phyloP scores from a whole-genome alignment of 2,329 filamentous ascomycete genomes.

The Bipolaris sorokiniana region DNA sequence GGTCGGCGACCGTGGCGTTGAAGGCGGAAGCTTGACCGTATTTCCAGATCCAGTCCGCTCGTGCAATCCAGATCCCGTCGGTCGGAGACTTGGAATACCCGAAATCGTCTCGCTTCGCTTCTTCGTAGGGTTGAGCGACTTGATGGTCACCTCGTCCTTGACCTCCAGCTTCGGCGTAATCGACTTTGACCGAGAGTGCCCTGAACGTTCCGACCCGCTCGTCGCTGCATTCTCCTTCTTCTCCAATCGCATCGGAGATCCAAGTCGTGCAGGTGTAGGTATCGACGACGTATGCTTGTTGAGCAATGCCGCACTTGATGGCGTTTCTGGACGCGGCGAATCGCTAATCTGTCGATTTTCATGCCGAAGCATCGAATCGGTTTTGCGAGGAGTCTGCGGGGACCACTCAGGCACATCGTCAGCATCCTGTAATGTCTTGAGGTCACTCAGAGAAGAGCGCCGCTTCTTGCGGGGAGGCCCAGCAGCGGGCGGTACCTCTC shows the following conservation, averaged over 20 bases:
- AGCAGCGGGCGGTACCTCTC: conserved; percentile 51
- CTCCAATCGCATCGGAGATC: conserved; percentile 53
- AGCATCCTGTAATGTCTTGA: conserved; percentile 71
- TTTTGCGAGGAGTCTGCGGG: conserved; percentile 45
- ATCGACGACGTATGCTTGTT: conserved; percentile 49
- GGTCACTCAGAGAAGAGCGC: conserved; percentile 88
- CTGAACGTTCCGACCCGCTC: conserved; percentile 30
- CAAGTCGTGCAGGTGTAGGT: conserved; percentile 50
- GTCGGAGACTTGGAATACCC: conserved; percentile 58
- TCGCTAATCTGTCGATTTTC: conserved; percentile 35
- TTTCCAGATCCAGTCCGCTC: conserved; percentile 59
- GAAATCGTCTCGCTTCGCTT: conserved; percentile 55
- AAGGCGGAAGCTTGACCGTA: conserved; percentile 64
- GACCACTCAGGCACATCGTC: conserved; percentile 51
- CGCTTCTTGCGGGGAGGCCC: conserved; percentile 69
- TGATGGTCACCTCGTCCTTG: conserved; percentile 48
- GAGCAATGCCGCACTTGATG: conserved; percentile 35
- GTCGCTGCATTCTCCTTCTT: conserved; percentile 49
- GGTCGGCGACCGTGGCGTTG: conserved; percentile 39
- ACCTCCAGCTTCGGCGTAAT: conserved; percentile 25
- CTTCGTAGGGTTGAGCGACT: conserved; percentile 50
- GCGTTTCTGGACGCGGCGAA: conserved; percentile 43
- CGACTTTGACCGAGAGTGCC: conserved; percentile 33
- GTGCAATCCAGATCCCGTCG: conserved; percentile 55
- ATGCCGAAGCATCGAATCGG: conserved; percentile 29